Conservation (phyloP, 1,284 basidiomycete genomes). For the Austroboletus novae-zelandiae region DNA sequence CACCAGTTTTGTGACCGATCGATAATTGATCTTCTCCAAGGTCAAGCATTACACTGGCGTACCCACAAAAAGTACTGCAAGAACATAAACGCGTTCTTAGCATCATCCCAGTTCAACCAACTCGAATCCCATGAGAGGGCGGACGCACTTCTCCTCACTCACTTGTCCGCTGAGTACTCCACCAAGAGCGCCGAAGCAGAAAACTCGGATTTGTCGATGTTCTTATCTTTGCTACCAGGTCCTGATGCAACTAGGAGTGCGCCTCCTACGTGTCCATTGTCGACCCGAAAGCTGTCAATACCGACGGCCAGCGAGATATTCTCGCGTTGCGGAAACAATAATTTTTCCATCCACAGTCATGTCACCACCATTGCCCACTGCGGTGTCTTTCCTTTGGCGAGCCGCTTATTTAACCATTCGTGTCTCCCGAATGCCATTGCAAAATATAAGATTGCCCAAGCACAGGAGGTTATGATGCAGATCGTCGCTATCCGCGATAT, state of each 20-base stretch:
- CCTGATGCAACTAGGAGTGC: conserved; percentile 21
- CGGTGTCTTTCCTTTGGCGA: conserved; percentile 70
- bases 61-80: conserved; percentile 65
- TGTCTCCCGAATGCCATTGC: conserved; percentile 70
- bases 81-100: conserved; percentile 42
- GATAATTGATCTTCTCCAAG: conserved; percentile 36
- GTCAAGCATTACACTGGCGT: conserved; percentile 66
- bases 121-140: conserved; percentile 52
- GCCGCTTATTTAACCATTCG: conserved; percentile 75
- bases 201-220: conserved; percentile 33
- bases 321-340: conserved; percentile 70
- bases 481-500: conserved; percentile 61
- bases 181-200: conserved; percentile 18
- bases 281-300: conserved; percentile 25
- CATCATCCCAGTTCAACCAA: conserved; percentile 45
- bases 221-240: conserved; percentile 54
- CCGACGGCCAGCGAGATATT: conserved; percentile 45
- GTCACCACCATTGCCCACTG: conserved; percentile 62
- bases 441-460: conserved; percentile 48
- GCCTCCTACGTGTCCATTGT: conserved; percentile 36
- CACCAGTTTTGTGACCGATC: conserved; percentile 4
- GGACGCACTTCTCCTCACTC: conserved; percentile 62
- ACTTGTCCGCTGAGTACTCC: conserved; percentile 49
- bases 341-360: conserved; percentile 72
- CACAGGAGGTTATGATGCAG: conserved; percentile 50